Conservation (phyloP, 495 filamentous ascomycete species). For the Talaromyces stipitatus region DNA sequence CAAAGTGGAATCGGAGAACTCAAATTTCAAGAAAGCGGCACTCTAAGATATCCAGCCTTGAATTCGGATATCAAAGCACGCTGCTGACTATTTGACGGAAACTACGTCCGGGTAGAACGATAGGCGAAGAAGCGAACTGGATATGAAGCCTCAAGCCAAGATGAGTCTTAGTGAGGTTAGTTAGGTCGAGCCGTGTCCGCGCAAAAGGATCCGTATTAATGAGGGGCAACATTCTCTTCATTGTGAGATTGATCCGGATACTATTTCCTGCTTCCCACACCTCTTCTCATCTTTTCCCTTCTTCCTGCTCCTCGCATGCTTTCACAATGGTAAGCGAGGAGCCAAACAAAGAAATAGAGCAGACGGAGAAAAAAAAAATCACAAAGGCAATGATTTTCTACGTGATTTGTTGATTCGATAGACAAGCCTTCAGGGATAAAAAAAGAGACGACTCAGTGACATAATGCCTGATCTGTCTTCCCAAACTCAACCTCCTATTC, state of each 20-base stretch:
- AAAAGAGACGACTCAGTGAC: neutral
- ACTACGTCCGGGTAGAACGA: neutral
- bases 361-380: neutral
- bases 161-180: neutral
- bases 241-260: neutral
- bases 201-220: neutral
- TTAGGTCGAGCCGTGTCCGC: neutral
- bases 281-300: neutral
- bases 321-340: neutral
- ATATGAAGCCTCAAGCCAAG: neutral
- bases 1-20: neutral
- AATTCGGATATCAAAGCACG: neutral
- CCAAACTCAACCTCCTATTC: neutral
- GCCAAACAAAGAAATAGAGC: neutral
- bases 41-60: neutral
- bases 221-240: neutral
- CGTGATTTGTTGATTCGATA: neutral
- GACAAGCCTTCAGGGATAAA: neutral
- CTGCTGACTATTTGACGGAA: neutral
- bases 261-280: neutral
- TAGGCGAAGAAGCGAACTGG: neutral
- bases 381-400: neutral
- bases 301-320: neutral
- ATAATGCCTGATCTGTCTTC: neutral
- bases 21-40: neutral